A percentile compares a stretch with the other conserved stretches of the same genome.
phyloP scores from a whole-genome alignment of 345 rosid species.

The Arabis alpina region DNA sequence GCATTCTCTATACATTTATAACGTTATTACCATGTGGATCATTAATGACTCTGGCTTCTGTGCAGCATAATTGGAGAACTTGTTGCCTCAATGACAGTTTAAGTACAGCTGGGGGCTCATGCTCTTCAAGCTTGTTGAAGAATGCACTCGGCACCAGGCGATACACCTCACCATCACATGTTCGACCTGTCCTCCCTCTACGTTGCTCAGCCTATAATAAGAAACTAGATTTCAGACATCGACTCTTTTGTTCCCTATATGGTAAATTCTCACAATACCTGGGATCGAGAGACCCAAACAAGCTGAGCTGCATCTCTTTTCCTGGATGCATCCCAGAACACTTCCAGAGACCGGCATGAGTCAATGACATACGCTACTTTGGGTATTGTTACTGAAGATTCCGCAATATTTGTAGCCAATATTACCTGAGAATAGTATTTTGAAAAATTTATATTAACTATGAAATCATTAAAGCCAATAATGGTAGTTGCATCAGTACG shows the following conservation, averaged over 20 bases:
- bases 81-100: conserved; percentile 82
- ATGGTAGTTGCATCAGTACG: conserved; percentile 12
- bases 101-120: conserved; percentile 75
- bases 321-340: conserved; percentile 71
- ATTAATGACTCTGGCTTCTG: conserved; percentile 78
- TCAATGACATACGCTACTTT: conserved; percentile 91
- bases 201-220: conserved; percentile 87
- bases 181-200: conserved; percentile 93
- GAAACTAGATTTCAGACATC: conserved; percentile 15
- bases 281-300: conserved; percentile 93
- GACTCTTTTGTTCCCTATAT: neutral
- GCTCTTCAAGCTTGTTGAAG: conserved; percentile 65
- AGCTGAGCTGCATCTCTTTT: conserved; percentile 74
- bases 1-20: conserved; percentile 8
- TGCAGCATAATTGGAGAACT: conserved; percentile 81
- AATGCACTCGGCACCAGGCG: conserved; percentile 83
- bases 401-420: conserved; percentile 94
- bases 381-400: conserved; percentile 96
- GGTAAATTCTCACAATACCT: conserved; percentile 53
- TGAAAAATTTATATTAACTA: conserved; percentile 1
- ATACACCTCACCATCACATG: conserved; percentile 92
- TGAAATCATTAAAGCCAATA: conserved; percentile 19
- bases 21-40: conserved; percentile 78
- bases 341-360: conserved; percentile 92
- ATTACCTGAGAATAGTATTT: conserved; percentile 59